These are phyloP conservation scores for Salvia rosmarinus DNA, from an alignment of 257 asterid genomes.

Conservation along the genomic window DNA sequence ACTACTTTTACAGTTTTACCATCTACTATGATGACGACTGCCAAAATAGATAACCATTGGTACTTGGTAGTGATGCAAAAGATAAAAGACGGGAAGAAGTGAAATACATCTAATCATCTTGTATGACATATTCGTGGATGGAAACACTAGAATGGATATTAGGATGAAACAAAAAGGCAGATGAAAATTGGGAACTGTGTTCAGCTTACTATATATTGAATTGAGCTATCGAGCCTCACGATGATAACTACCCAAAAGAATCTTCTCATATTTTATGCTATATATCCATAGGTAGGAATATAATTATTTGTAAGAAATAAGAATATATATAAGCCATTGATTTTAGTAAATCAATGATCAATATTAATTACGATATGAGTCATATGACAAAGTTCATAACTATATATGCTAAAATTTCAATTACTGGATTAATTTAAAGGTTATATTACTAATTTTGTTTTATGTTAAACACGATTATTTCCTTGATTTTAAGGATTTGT, in stretches of 20 bases:
- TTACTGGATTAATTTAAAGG: too few species aligned
- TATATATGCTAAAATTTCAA: too few species aligned
- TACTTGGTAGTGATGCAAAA: not conserved
- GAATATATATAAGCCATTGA: too few species aligned
- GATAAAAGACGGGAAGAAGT: not conserved
- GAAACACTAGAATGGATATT: not conserved
- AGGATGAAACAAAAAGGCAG: not conserved
- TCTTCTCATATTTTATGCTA: not conserved
- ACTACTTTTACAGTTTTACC: conserved; percentile 1
- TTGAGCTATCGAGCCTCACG: not conserved
- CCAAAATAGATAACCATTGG: not conserved
- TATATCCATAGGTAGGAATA: not conserved
- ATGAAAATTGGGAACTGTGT: not conserved
- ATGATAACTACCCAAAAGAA: not conserved
- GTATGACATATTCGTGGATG: not conserved
- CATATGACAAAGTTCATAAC: too few species aligned
- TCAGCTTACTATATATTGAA: not conserved
- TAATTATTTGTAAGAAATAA: not conserved
- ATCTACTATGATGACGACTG: not conserved
- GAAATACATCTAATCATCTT: not conserved
- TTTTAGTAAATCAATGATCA: too few species aligned
- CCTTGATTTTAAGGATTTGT: too few species aligned
- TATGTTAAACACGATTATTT: too few species aligned
- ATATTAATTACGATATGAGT: too few species aligned
- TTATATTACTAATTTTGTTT: too few species aligned